phyloP scores from a whole-genome alignment of 2,329 filamentous ascomycete genomes.

The Aspergillus proliferans region DNA sequence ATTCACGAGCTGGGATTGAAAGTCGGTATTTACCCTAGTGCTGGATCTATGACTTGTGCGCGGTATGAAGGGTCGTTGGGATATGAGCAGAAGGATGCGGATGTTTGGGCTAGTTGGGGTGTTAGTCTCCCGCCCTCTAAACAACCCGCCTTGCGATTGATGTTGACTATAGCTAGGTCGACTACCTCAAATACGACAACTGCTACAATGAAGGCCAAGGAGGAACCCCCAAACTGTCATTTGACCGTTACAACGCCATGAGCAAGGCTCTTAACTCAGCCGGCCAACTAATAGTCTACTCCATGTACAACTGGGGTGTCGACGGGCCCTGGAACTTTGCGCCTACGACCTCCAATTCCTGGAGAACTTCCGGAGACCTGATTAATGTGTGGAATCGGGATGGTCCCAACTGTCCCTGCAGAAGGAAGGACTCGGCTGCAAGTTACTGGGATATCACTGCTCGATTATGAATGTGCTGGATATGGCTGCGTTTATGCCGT shows the following conservation, averaged over 20 bases:
- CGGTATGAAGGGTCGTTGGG: constrained; percentile 42
- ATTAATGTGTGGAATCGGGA: constrained; percentile 42
- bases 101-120: constrained; percentile 47
- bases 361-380: constrained; percentile 44
- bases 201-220: constrained; percentile 51
- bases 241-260: constrained; percentile 45
- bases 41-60: constrained; percentile 23
- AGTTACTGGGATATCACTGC: constrained; percentile 43
- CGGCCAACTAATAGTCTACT: constrained; percentile 42
- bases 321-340: constrained; percentile 46
- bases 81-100: constrained; percentile 49
- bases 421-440: constrained; percentile 37
- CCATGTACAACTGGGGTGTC: constrained; percentile 49
- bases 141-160: too few relatives aligned
- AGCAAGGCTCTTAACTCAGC: constrained; percentile 44
- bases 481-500: constrained; percentile 40
- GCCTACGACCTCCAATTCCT: constrained; percentile 43
- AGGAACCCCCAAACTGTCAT: constrained; percentile 42
- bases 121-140: constrained; percentile 23
- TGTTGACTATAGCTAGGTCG: constrained; percentile 8
- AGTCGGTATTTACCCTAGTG: constrained; percentile 50
- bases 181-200: constrained; percentile 53
- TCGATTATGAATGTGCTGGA: constrained; percentile 46
- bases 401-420: constrained; percentile 38
- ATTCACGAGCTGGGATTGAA: constrained; percentile 45